phyloP scores from a whole-genome alignment of 495 filamentous ascomycete species.

The Aspergillus biplanus region DNA sequence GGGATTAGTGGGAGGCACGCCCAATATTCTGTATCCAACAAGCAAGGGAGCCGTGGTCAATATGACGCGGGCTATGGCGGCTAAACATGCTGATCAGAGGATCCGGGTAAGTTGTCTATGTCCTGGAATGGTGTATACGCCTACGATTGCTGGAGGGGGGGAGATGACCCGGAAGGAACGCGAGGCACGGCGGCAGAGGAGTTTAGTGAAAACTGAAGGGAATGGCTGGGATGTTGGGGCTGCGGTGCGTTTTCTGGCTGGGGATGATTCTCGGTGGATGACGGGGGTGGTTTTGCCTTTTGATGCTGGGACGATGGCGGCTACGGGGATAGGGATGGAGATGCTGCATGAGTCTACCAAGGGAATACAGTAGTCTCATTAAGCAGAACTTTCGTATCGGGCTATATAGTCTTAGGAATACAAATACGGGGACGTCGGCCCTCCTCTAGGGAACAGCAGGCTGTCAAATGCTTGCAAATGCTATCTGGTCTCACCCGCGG shows the following conservation, averaged over 20 bases:
- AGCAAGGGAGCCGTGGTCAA: constrained; percentile 63
- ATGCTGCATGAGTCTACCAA: too few relatives aligned
- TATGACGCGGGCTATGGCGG: constrained; percentile 63
- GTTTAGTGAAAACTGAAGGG: constrained; percentile 55
- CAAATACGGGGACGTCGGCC: too few relatives aligned
- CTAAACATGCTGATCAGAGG: constrained; percentile 55
- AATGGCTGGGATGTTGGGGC: constrained; percentile 55
- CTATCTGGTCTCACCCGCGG: too few relatives aligned
- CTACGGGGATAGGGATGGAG: constrained; percentile 28
- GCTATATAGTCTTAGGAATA: too few relatives aligned
- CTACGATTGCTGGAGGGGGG: constrained; percentile 58
- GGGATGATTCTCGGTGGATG: constrained; percentile 53
- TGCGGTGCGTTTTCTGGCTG: constrained; percentile 46
- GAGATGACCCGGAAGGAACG: constrained; percentile 52
- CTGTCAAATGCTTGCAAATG: too few relatives aligned
- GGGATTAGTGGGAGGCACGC: constrained; percentile 59
- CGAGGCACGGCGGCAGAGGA: constrained; percentile 48
- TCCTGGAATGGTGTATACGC: constrained; percentile 63
- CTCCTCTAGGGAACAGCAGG: too few relatives aligned
- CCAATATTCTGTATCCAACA: constrained; percentile 63
- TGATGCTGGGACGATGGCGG: constrained; percentile 51
- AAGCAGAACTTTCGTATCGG: too few relatives aligned
- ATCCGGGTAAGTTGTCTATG: constrained; percentile 64
- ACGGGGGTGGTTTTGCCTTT: constrained; percentile 52
- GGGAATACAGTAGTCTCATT: too few relatives aligned